Conservation (phyloP, 2,329 filamentous ascomycete genomes). For the Aspergillus ochraceoroseus region DNA sequence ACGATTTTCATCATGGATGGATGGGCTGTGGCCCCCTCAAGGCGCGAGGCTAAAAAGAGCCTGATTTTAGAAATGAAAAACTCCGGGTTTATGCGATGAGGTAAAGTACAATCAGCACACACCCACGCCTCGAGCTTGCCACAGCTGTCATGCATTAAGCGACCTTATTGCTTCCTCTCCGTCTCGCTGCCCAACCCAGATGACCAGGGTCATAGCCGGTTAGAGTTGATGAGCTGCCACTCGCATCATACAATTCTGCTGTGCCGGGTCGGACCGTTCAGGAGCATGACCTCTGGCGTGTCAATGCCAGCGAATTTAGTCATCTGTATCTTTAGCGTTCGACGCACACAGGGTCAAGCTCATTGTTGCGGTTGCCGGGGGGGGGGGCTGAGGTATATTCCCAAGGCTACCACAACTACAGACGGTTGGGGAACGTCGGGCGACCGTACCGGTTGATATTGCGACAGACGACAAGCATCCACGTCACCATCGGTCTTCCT, state of each 20-base stretch:
- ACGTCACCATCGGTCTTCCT: constrained; percentile 29
- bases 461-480: constrained; percentile 28
- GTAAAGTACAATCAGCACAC: constrained; percentile 3
- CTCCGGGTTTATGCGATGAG: constrained; percentile 10
- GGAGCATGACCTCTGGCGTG: constrained; percentile 17
- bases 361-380: constrained; percentile 11
- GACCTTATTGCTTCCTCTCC: constrained; percentile 19
- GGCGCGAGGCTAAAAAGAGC: constrained; percentile 1
- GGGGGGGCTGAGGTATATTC: constrained; percentile 18
- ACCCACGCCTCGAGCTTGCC: constrained; percentile 1
- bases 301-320: constrained; percentile 16
- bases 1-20: constrained; percentile 7
- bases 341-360: constrained; percentile 13
- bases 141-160: constrained; percentile 9
- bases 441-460: constrained; percentile 27
- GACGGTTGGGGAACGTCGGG: constrained; percentile 24
- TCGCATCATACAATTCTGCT: constrained; percentile 16
- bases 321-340: constrained; percentile 14
- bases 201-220: constrained; percentile 20
- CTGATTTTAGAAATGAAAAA: constrained; percentile 10
- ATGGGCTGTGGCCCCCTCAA: too few species aligned
- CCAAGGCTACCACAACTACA: constrained; percentile 27
- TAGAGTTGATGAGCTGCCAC: constrained; percentile 20
- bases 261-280: constrained; percentile 31
- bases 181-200: constrained; percentile 34